Evolutionary conservation across 2,329 filamentous ascomycete genomes (phyloP).

Genomic region (Aspergillus vadensis): DNA sequence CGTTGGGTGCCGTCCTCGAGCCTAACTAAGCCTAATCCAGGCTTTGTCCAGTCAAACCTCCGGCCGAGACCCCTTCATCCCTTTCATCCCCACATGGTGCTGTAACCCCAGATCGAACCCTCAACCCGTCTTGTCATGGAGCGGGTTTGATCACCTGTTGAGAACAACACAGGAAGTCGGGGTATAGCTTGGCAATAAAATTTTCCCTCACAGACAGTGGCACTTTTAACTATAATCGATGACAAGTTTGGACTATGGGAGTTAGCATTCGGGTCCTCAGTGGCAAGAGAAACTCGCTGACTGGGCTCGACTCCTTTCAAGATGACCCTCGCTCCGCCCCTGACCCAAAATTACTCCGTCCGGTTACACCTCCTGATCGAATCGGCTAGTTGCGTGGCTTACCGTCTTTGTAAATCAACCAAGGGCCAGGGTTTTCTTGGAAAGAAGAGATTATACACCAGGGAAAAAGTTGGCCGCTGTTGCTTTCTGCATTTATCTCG

Average conservation of each 20-base stretch:
- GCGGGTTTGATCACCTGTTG: neutral
- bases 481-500: neutral
- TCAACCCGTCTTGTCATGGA: neutral
- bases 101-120: conserved; percentile 6
- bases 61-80: neutral
- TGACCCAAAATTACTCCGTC: conserved; percentile 13
- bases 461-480: neutral
- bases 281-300: neutral
- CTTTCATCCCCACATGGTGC: conserved; percentile 7
- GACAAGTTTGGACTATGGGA: neutral
- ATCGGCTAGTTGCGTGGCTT: conserved; percentile 7
- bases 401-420: neutral
- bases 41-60: neutral
- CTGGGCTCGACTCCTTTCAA: neutral
- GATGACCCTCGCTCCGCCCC: neutral
- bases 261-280: neutral
- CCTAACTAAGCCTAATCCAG: conserved; percentile 8
- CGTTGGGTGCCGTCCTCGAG: neutral
- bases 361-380: conserved; percentile 11
- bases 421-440: neutral
- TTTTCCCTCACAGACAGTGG: neutral
- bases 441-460: neutral
- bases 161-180: neutral
- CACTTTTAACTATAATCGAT: neutral
- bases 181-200: neutral